Base-by-base conservation (phyloP, 306 rosid genomes). In the Datisca glomerata region DNA sequence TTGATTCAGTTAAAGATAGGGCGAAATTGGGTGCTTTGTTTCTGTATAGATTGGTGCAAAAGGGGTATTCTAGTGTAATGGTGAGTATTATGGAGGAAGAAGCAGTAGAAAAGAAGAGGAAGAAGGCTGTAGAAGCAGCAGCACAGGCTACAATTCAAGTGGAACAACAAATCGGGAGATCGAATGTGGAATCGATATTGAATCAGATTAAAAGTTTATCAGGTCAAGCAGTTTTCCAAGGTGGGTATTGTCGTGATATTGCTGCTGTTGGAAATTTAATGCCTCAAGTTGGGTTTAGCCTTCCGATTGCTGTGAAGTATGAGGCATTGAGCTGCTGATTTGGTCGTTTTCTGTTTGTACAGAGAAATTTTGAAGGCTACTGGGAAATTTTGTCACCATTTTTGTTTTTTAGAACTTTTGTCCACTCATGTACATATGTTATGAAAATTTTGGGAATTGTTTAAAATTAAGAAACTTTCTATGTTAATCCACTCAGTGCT, bases 211-310 rank as follows among this genome's bases (percentile, higher is more conserved):
- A n/a, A n/a, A 17, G 19, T 38, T 18, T 14, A n/a, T 7, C 21
- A 8, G 19, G 27, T 40, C 47, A 27, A 6, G 5, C 57, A 2
- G 75, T 64, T 45, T 85, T 72, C 53, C 92, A 80, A 51, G 98
- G 98, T 21, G 91, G 70, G 16, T 91, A 84, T 48, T 91, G 98
- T 74, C 70, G 98, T 4, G 98, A 91, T 34, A 41, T 91, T 25
- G 68, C 98, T 0, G 86, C 51, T 20, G 98, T 91, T 1, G 98
- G 98, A 9, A 77, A 38, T 63, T 44, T 91, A 69, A 74, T 91
- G 3, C 65, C 96, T 3, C 93, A 75, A 49, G 94, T 48, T 18
- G 86, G 93, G 39, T 91, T 78, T 43, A 79, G 79, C 28, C 74
- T 79, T 22, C 81, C 95, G 23, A 78, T 91, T 56, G 67, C 86